A percentile compares a stretch with the other conserved stretches of the same genome.
phyloP scores from a whole-genome alignment of 441 rosid genomes.

The Aleurites moluccanus region DNA sequence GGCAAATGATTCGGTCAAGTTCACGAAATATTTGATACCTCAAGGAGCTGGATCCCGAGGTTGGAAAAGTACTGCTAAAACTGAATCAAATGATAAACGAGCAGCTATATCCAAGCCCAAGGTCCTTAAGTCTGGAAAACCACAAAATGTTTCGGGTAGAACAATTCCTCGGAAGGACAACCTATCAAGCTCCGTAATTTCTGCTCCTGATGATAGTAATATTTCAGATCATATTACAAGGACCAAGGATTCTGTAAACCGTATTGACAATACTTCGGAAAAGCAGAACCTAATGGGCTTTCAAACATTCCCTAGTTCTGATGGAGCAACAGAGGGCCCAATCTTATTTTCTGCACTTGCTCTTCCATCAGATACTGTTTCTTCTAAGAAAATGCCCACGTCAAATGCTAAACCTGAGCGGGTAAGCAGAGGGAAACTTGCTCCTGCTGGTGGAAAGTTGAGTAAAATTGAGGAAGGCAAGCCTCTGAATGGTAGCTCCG shows the following conservation, averaged over 20 bases:
- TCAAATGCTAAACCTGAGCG: slow-evolving; percentile 44
- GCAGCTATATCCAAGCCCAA: slow-evolving; percentile 55
- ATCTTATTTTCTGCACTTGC: slow-evolving; percentile 49
- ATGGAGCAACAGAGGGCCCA: slow-evolving; percentile 52
- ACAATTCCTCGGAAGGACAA: slow-evolving; percentile 51
- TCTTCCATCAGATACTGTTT: slow-evolving; percentile 38
- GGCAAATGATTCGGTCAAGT: slow-evolving; percentile 62
- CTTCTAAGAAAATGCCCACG: slow-evolving; percentile 45
- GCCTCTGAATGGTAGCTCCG: slow-evolving; percentile 38
- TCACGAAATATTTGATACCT: slow-evolving; percentile 63
- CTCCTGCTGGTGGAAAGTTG: slow-evolving; percentile 54
- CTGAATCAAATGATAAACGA: slow-evolving; percentile 60
- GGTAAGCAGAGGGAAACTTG: slow-evolving; percentile 55
- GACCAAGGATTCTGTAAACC: slow-evolving; percentile 44
- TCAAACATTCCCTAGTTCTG: slow-evolving; percentile 45
- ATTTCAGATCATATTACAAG: slow-evolving; percentile 38
- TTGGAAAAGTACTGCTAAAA: slow-evolving; percentile 56
- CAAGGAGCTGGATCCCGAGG: slow-evolving; percentile 63
- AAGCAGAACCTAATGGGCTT: slow-evolving; percentile 39
- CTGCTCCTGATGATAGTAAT: slow-evolving; percentile 39
- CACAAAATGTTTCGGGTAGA: slow-evolving; percentile 48
- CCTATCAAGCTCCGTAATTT: slow-evolving; percentile 32
- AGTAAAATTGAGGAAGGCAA: slow-evolving; percentile 66
- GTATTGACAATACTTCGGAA: slow-evolving; percentile 38
- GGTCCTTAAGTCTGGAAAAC: slow-evolving; percentile 57